These are phyloP conservation scores for Rubia peregrina DNA, from an alignment of 305 asterid species.

Conservation along the genomic window DNA sequence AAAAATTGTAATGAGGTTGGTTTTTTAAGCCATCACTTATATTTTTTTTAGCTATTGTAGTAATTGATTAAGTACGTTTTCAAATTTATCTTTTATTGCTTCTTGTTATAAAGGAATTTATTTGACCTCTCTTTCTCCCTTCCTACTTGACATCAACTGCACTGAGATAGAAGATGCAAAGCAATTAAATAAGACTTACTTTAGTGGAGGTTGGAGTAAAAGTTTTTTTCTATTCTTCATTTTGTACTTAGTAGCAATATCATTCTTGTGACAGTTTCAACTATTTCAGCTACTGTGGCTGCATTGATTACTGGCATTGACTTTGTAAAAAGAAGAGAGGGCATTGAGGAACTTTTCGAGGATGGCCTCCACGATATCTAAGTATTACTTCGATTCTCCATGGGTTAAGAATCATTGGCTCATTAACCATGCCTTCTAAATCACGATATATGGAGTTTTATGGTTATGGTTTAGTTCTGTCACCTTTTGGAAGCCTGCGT, in stretches of 20 bases:
- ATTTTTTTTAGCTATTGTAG: background rate
- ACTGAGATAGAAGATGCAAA: conserved; percentile 59
- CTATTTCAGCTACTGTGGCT: conserved; percentile 84
- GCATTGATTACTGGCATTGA: conserved; percentile 89
- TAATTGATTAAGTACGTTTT: background rate
- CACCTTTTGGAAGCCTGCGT: background rate
- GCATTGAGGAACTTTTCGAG: conserved; percentile 79
- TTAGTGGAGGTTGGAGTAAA: conserved; percentile 73
- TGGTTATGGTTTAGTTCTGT: background rate
- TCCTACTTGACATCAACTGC: conserved; percentile 11
- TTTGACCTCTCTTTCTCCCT: conserved; percentile 1
- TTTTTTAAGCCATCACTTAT: background rate
- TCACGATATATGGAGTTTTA: conserved; percentile 44
- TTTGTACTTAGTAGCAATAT: conserved; percentile 7
- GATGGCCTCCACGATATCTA: conserved; percentile 81
- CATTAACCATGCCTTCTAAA: conserved; percentile 62
- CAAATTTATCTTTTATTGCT: no score
- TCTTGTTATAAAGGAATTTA: background rate
- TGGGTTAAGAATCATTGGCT: conserved; percentile 73
- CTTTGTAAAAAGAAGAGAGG: conserved; percentile 75
- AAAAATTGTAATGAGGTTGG: conserved; percentile 54
- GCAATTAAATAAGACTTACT: conserved; percentile 80
- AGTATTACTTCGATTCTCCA: conserved; percentile 81
- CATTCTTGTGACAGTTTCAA: conserved; percentile 12
- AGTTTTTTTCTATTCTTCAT: conserved; percentile 15